These are phyloP conservation scores for Pyrus communis DNA, from an alignment of 306 rosid genomes.

Conservation along the genomic window DNA sequence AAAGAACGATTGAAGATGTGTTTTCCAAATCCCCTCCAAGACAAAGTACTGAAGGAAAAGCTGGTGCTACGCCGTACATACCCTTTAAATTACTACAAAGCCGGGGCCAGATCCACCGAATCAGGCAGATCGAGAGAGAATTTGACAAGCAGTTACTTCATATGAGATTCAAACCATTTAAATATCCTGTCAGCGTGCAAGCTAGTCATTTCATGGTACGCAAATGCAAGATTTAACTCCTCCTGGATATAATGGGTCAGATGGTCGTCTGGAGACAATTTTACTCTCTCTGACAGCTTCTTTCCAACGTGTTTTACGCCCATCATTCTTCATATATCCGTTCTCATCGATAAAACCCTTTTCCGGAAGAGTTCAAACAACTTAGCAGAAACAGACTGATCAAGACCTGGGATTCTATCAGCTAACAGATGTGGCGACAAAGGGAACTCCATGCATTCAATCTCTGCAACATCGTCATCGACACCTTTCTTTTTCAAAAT, in stretches of 20 bases:
- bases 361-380: slow-evolving; percentile 51
- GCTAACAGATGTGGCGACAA: slow-evolving; percentile 48
- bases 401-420: slow-evolving; percentile 72
- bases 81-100: not conserved
- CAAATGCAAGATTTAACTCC: slow-evolving; percentile 89
- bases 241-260: slow-evolving; percentile 66
- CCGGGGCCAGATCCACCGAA: not conserved
- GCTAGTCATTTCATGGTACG: slow-evolving; percentile 84
- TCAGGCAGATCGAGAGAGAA: not conserved
- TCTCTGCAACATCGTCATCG: slow-evolving; percentile 57
- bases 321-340: slow-evolving; percentile 74
- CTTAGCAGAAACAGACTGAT: slow-evolving; percentile 39
- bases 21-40: slow-evolving; percentile 3
- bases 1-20: not conserved
- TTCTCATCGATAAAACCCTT: slow-evolving; percentile 66
- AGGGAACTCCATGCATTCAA: slow-evolving; percentile 73
- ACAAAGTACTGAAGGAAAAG: not conserved
- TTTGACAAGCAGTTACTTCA: slow-evolving; percentile 19
- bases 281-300: slow-evolving; percentile 42
- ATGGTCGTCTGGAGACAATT: slow-evolving; percentile 26
- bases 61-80: not conserved
- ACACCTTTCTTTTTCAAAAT: slow-evolving; percentile 54
- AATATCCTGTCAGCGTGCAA: slow-evolving; percentile 56
- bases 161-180: slow-evolving; percentile 71
- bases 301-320: slow-evolving; percentile 59